These are phyloP conservation scores for Calonectria multiphialidica DNA, from an alignment of 2,329 filamentous ascomycete species.

Conservation along the genomic window DNA sequence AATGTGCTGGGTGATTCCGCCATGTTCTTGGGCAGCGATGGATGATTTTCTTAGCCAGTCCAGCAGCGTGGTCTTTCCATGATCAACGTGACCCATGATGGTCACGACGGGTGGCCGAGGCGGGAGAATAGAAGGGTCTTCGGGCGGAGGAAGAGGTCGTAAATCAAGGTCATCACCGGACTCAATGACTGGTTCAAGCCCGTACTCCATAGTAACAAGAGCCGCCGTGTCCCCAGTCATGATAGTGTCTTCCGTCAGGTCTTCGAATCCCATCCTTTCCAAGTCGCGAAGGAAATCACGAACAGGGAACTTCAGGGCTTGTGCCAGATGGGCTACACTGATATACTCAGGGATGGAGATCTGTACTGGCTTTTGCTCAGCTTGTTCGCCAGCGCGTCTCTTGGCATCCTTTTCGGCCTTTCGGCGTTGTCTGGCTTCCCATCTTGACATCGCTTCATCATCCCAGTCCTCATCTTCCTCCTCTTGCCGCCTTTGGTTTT, in stretches of 20 bases:
- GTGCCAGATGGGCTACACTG: slow-evolving; percentile 84
- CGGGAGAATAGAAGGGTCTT: slow-evolving; percentile 77
- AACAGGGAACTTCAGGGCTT: slow-evolving; percentile 77
- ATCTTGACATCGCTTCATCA: slow-evolving; percentile 51
- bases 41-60: slow-evolving; percentile 95
- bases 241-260: slow-evolving; percentile 84
- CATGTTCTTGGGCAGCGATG: slow-evolving; percentile 90
- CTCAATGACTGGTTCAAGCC: slow-evolving; percentile 86
- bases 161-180: slow-evolving; percentile 77
- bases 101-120: slow-evolving; percentile 92
- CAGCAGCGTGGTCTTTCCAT: slow-evolving; percentile 96
- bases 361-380: slow-evolving; percentile 59
- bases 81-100: slow-evolving; percentile 99
- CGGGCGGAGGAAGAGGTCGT: slow-evolving; percentile 74
- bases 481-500: slow-evolving; percentile 35
- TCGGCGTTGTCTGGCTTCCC: slow-evolving; percentile 54
- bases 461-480: slow-evolving; percentile 53
- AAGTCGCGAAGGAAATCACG: slow-evolving; percentile 81
- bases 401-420: slow-evolving; percentile 58
- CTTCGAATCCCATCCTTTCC: slow-evolving; percentile 89
- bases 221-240: slow-evolving; percentile 92
- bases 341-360: slow-evolving; percentile 93
- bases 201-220: slow-evolving; percentile 91
- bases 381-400: slow-evolving; percentile 54
- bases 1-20: slow-evolving; percentile 98